Evolutionary conservation across 176 grass and related monocot species (phyloP).

Genomic region (Ensete glaucum): DNA sequence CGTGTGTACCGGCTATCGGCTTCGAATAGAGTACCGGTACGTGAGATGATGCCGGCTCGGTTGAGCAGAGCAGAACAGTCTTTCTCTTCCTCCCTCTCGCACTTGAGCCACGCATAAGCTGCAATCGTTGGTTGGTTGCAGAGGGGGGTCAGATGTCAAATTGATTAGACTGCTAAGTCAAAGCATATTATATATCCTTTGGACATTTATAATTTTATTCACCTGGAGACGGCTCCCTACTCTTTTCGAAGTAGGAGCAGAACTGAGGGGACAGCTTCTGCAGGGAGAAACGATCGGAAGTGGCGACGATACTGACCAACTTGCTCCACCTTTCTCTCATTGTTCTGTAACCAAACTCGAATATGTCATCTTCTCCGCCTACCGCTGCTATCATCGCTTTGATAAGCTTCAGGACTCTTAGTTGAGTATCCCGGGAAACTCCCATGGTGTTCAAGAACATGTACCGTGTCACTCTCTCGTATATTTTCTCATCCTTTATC

Average conservation of each 20-base stretch:
- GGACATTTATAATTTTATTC: neutral
- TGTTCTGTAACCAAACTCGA: conserved; percentile 47
- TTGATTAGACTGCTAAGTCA: too few species aligned
- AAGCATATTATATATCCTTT: too few species aligned
- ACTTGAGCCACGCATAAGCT: conserved; percentile 1
- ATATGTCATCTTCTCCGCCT: conserved; percentile 43
- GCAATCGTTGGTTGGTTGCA: neutral
- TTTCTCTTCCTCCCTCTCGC: neutral
- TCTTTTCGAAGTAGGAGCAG: conserved; percentile 50
- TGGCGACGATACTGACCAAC: conserved; percentile 34
- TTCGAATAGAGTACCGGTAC: neutral
- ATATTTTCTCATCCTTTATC: conserved; percentile 51
- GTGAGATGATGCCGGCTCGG: neutral
- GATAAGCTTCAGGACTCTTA: conserved; percentile 44
- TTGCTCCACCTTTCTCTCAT: conserved; percentile 38
- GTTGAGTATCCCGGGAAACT: conserved; percentile 60
- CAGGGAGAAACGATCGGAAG: conserved; percentile 52
- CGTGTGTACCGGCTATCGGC: neutral
- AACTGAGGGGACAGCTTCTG: conserved; percentile 44
- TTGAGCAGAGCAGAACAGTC: neutral
- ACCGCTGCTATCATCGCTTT: conserved; percentile 49
- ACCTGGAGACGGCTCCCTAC: conserved; percentile 62
- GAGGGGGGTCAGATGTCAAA: too few species aligned
- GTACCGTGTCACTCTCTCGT: conserved; percentile 26
- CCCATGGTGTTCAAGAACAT: conserved; percentile 27